Evolutionary conservation across 192 early-diverging fungal species (phyloP).

Genomic region (Backusella sp.): DNA sequence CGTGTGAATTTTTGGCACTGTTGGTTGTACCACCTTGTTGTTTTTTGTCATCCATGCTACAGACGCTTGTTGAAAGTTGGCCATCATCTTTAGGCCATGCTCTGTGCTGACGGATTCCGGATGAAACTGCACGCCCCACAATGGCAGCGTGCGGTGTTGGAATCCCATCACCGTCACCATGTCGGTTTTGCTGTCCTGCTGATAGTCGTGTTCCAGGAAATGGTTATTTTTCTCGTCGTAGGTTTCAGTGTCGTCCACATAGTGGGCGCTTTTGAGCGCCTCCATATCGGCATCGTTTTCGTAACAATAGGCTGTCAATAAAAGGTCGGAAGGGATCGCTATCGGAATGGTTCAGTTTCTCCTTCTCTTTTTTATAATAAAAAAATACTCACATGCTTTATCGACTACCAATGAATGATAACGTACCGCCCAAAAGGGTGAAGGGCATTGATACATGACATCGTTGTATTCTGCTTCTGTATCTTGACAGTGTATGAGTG

Average conservation of each 20-base stretch:
- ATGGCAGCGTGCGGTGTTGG: constrained; percentile 61
- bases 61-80: constrained; percentile 70
- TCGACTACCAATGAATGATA: constrained; percentile 90
- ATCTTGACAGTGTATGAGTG: constrained; percentile 45
- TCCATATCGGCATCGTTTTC: constrained; percentile 41
- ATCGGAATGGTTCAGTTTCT: too few species aligned
- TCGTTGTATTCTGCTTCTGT: constrained; percentile 4
- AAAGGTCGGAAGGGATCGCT: constrained; percentile 62
- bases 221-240: constrained; percentile 13
- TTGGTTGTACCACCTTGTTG: not conserved
- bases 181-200: not conserved
- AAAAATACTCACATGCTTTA: constrained; percentile 38
- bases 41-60: constrained; percentile 38
- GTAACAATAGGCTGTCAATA: constrained; percentile 61
- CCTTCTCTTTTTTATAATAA: not conserved
- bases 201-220: constrained; percentile 13
- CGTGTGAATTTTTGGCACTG: not conserved
- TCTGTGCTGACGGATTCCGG: constrained; percentile 94
- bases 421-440: constrained; percentile 73
- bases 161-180: constrained; percentile 77
- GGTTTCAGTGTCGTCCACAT: constrained; percentile 14
- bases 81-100: constrained; percentile 64
- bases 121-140: constrained; percentile 95
- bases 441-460: constrained; percentile 62
- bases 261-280: constrained; percentile 22